Percentiles rank a stretch among this genome's conserved stretches.
Conservation (phyloP, 345 rosid genomes). For the Camelina neglecta region DNA sequence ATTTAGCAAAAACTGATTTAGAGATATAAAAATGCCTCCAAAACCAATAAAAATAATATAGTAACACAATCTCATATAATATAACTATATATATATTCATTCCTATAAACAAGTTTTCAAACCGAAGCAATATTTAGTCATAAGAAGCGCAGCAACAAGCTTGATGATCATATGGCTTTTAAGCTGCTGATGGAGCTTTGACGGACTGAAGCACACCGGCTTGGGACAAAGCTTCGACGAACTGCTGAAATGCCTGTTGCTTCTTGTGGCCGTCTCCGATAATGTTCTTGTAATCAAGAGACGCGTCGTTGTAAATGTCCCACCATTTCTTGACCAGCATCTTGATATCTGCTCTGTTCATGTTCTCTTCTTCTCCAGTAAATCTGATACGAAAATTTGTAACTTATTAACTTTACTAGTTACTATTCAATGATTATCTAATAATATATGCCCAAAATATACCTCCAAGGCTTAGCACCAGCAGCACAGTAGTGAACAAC, state of each 20-base stretch:
- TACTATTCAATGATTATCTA: too few species aligned
- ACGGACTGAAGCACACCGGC: constrained; percentile 38
- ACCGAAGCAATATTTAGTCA: constrained; percentile 12
- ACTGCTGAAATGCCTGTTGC: constrained; percentile 42
- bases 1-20: too few species aligned
- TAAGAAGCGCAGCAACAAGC: constrained; percentile 14
- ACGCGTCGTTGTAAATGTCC: constrained; percentile 63
- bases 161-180: background rate
- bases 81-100: background rate
- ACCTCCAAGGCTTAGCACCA: constrained; percentile 69
- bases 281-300: constrained; percentile 50
- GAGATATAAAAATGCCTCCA: too few species aligned
- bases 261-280: constrained; percentile 43
- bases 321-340: constrained; percentile 59
- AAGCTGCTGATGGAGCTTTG: constrained; percentile 69
- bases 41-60: too few species aligned
- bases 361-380: constrained; percentile 61
- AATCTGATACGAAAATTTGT: constrained; percentile 38
- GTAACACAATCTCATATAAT: background rate
- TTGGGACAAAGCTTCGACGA: constrained; percentile 52
- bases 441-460: background rate
- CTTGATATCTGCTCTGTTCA: constrained; percentile 66
- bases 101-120: constrained; percentile 20
- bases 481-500: constrained; percentile 86
- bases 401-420: too few species aligned